Conservation (phyloP, 805 yeast genomes). For the Grigorovia transvaalensis region DNA sequence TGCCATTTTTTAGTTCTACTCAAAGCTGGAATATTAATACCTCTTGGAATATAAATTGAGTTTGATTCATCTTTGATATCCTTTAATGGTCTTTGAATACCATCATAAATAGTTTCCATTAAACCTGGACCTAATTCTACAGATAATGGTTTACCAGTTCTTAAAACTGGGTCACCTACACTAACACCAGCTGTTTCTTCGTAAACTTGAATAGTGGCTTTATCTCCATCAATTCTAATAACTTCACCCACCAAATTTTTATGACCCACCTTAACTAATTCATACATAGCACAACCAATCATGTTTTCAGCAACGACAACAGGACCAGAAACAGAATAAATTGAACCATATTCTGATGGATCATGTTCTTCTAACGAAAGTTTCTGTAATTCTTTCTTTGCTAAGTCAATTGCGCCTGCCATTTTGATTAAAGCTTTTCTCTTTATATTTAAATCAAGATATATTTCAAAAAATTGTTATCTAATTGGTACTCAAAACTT, state of each 20-base stretch:
- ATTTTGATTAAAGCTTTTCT: slow-evolving; percentile 3
- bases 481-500: background rate
- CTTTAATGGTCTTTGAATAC: slow-evolving; percentile 97
- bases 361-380: slow-evolving; percentile 63
- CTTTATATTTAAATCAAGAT: background rate
- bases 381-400: slow-evolving; percentile 86
- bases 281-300: slow-evolving; percentile 99
- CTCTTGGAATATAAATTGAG: slow-evolving; percentile 96
- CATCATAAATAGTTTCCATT: slow-evolving; percentile 98
- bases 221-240: slow-evolving; percentile 90
- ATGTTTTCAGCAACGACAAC: slow-evolving; percentile 96
- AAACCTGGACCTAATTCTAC: slow-evolving; percentile 99
- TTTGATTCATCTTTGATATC: slow-evolving; percentile 80
- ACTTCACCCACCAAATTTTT: slow-evolving; percentile 96
- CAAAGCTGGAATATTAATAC: slow-evolving; percentile 94
- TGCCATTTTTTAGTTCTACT: slow-evolving; percentile 74
- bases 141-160: slow-evolving; percentile 98
- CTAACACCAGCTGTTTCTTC: slow-evolving; percentile 99
- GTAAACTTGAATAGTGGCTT: slow-evolving; percentile 96
- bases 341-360: slow-evolving; percentile 77
- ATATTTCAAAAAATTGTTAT: background rate
- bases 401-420: slow-evolving; percentile 97
- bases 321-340: slow-evolving; percentile 95
- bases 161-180: slow-evolving; percentile 95
- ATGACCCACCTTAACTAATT: slow-evolving; percentile 95